These are phyloP conservation scores for Verticillium tricorpus DNA, from an alignment of 2,329 filamentous ascomycete genomes.

Conservation along the genomic window DNA sequence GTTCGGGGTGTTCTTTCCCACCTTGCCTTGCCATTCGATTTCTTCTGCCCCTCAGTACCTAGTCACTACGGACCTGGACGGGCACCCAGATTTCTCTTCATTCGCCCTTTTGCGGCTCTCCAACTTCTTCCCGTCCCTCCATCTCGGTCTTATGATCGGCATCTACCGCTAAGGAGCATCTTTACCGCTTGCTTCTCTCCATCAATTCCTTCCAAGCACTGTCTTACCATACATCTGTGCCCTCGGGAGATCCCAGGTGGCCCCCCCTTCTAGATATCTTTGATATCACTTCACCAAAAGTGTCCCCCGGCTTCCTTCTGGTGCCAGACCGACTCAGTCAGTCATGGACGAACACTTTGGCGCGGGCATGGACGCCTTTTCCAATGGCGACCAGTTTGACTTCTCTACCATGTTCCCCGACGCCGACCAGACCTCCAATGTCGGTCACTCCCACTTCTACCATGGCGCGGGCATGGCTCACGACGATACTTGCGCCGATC, in stretches of 20 bases:
- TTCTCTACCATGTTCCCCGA: not conserved
- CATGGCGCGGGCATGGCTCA: slow-evolving; percentile 12
- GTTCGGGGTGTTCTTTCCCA: not conserved
- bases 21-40: not conserved
- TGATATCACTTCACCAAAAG: not conserved
- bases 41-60: not conserved
- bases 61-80: not conserved
- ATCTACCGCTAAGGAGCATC: not conserved
- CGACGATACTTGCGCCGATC: slow-evolving; percentile 27
- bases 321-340: not conserved
- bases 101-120: not conserved
- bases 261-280: not conserved
- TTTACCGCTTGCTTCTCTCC: not conserved
- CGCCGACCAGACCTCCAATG: not conserved
- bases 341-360: not conserved
- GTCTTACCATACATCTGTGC: not conserved
- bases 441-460: not conserved
- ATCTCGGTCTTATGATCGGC: not conserved
- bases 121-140: not conserved
- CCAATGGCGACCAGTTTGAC: not conserved
- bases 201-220: not conserved
- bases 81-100: not conserved
- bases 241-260: not conserved
- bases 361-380: not conserved
- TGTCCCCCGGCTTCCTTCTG: not conserved